Evolutionary conservation across 2,329 filamentous ascomycete genomes (phyloP).

Genomic region (Botryosphaeria dothidea): DNA sequence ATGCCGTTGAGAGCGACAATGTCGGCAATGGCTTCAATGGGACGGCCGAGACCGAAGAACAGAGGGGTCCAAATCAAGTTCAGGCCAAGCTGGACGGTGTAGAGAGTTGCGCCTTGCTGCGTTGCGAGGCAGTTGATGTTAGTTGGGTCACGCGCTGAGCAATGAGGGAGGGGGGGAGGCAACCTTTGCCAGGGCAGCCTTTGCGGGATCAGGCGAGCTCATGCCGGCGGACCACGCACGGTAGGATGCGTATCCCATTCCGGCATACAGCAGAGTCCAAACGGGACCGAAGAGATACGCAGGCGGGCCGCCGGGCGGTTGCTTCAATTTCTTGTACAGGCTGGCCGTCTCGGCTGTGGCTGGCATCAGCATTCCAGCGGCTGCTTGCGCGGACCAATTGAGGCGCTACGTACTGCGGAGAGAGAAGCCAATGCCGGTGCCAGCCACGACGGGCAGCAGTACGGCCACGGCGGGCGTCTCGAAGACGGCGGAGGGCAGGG

Average conservation of each 20-base stretch:
- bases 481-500: conserved; percentile 71
- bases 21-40: conserved; percentile 73
- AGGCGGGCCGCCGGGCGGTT: conserved; percentile 61
- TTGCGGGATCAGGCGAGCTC: conserved; percentile 49
- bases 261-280: conserved; percentile 60
- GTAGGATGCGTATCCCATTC: conserved; percentile 90
- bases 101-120: conserved; percentile 70
- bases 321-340: conserved; percentile 66
- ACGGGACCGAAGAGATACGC: conserved; percentile 60
- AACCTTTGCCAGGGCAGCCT: conserved; percentile 60
- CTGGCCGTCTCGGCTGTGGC: conserved; percentile 59
- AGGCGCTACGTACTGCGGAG: conserved; percentile 58
- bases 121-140: neutral
- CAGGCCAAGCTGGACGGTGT: conserved; percentile 80
- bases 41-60: conserved; percentile 78
- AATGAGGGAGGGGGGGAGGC: neutral
- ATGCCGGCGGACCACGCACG: conserved; percentile 69
- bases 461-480: conserved; percentile 71
- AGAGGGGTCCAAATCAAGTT: conserved; percentile 92
- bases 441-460: conserved; percentile 72
- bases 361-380: conserved; percentile 13
- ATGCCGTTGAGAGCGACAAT: conserved; percentile 71
- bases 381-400: neutral
- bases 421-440: conserved; percentile 71
- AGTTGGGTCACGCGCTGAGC: neutral